A percentile compares a stretch with the other conserved stretches of the same genome.
phyloP scores from a whole-genome alignment of 176 grass and related monocot species.

The Thinopyrum elongatum region DNA sequence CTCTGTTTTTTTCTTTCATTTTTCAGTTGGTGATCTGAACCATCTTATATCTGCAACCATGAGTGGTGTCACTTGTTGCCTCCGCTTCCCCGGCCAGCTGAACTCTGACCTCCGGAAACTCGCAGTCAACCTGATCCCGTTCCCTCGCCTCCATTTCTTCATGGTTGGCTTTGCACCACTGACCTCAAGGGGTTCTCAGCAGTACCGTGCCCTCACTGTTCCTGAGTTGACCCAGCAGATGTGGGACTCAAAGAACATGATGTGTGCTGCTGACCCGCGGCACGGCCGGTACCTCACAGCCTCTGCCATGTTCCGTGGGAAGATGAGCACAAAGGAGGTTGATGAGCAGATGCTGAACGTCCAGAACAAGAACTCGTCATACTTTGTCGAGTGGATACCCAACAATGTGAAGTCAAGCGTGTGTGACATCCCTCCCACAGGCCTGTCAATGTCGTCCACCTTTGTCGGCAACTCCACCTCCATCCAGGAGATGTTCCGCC shows the following conservation, averaged over 20 bases:
- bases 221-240: slow-evolving; percentile 93
- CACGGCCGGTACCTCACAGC: slow-evolving; percentile 84
- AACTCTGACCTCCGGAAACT: slow-evolving; percentile 78
- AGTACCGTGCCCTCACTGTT: slow-evolving; percentile 78
- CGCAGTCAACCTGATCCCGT: slow-evolving; percentile 77
- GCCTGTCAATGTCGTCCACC: slow-evolving; percentile 64
- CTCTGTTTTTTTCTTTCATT: not conserved
- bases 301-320: slow-evolving; percentile 93
- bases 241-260: slow-evolving; percentile 99
- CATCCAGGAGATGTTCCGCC: slow-evolving; percentile 81
- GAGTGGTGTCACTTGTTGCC: slow-evolving; percentile 86
- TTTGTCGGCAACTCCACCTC: slow-evolving; percentile 77
- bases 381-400: slow-evolving; percentile 95
- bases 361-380: slow-evolving; percentile 96
- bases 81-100: slow-evolving; percentile 62
- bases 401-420: slow-evolving; percentile 95
- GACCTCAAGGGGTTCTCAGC: slow-evolving; percentile 84
- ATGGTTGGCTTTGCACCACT: slow-evolving; percentile 90
- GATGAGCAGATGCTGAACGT: slow-evolving; percentile 96
- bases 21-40: slow-evolving; percentile 81
- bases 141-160: slow-evolving; percentile 94
- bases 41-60: slow-evolving; percentile 89
- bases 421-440: slow-evolving; percentile 79
- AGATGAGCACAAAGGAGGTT: slow-evolving; percentile 98
- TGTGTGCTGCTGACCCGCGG: slow-evolving; percentile 86